Base-by-base conservation (phyloP, 75 land plant genomes). In the Gnetum montanum region DNA sequence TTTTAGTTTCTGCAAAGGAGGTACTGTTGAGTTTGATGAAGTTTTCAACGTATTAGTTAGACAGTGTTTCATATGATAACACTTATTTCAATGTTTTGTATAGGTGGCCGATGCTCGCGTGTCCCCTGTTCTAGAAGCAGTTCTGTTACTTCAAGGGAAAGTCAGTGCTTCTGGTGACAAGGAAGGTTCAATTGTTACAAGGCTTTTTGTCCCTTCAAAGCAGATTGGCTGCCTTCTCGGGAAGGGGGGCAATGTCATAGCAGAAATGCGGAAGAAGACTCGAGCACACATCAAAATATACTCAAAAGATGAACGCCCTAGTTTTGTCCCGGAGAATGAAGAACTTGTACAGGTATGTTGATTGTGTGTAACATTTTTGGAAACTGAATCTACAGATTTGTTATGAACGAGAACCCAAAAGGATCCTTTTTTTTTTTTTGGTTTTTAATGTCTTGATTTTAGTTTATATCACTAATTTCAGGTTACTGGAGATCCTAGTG, bases 211-310 rank as follows among this genome's bases (percentile, higher is more conserved):
- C 51, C 91, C 88, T 4, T 75, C 91, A n/a, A 85, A 70, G 37
- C 70, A 80, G 31, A 90, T 95, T 60, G 99, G 99, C 0, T 95
- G 99, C 46, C 66, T 95, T 10, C 65, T 95, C 51, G 99, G 99
- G 16, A 95, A 74, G 55, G 70, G 77, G 54, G 99, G 99, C 31
- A 80, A 74, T 33, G 90, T 95, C 54, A 90, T 95, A 11, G 76
- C 82, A 57, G 96, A 90, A 11, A 90, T 95, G 69, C 56, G 99
- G 45, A 90, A 83, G 79, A 64, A 57, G 23, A 95, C 90, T 34
- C 77, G 63, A 29, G 96, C 99, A 13, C 72, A 81, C 59, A 76
- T 95, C 34, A 82, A 77, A 16, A 90, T 95, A 25, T 58, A 59
- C 40, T 81, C 99, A 24, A 95, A 95, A 57, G 78, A 81, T 16